Evolutionary conservation across 306 rosid species (phyloP).

Genomic region (Dryas drummondii): DNA sequence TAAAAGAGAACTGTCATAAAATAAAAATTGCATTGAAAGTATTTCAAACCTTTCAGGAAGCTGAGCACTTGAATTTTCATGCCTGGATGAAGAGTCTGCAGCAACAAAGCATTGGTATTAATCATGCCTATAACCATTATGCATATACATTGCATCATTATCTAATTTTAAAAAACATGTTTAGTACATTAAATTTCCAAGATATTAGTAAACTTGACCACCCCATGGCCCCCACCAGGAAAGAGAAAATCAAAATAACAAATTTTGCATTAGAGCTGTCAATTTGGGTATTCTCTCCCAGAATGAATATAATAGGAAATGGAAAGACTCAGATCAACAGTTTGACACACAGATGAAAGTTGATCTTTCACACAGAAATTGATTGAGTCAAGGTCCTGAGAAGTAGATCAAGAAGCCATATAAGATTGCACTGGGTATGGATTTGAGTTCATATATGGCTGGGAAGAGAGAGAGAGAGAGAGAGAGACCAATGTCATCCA

Average conservation of each 20-base stretch:
- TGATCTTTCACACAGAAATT: not conserved
- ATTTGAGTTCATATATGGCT: not conserved
- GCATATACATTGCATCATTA: not conserved
- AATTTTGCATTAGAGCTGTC: not conserved
- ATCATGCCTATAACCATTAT: not conserved
- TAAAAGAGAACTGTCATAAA: not conserved
- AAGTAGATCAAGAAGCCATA: not conserved
- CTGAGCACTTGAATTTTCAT: constrained; percentile 63
- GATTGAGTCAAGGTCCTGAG: not conserved
- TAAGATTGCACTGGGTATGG: not conserved
- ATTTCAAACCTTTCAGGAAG: constrained; percentile 79
- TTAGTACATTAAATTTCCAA: not conserved
- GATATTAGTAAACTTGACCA: not conserved
- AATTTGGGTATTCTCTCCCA: not conserved
- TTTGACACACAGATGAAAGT: not conserved
- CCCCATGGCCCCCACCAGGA: not conserved
- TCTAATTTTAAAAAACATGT: not conserved
- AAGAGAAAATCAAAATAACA: not conserved
- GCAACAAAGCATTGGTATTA: constrained; percentile 7
- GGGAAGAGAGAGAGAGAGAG: not conserved
- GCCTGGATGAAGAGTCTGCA: constrained; percentile 68
- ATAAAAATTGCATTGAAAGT: not conserved
- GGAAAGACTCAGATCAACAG: not conserved
- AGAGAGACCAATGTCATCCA: constrained; percentile 64
- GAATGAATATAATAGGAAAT: not conserved